A percentile compares a stretch with the other conserved stretches of the same genome.
These are phyloP conservation scores for Aspergillus novofumigatus DNA, from an alignment of 2,329 filamentous ascomycete species.

Conservation along the genomic window DNA sequence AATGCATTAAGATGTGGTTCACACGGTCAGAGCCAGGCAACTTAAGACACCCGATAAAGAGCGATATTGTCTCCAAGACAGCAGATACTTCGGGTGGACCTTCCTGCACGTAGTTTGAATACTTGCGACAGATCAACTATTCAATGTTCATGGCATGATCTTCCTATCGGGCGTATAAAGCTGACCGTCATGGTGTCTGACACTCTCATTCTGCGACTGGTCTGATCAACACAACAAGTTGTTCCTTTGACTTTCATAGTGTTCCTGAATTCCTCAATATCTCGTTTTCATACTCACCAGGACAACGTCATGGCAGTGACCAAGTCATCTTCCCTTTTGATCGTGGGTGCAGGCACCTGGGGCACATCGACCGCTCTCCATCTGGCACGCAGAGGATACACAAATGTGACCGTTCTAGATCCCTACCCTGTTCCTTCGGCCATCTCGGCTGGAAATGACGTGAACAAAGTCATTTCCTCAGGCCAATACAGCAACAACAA, in stretches of 20 bases:
- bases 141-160: background rate
- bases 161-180: background rate
- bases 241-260: background rate
- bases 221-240: background rate
- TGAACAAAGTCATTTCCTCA: constrained; percentile 45
- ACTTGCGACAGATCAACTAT: background rate
- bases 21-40: background rate
- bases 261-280: background rate
- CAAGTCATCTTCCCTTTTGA: constrained; percentile 30
- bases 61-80: background rate
- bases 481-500: constrained; percentile 31
- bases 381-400: constrained; percentile 42
- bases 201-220: background rate
- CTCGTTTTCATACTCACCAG: background rate
- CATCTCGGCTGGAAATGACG: constrained; percentile 45
- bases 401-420: constrained; percentile 47
- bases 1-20: background rate
- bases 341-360: constrained; percentile 48
- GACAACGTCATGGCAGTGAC: constrained; percentile 8
- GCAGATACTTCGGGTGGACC: constrained; percentile 5
- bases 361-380: constrained; percentile 48
- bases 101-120: background rate
- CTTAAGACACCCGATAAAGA: background rate
- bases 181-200: background rate
- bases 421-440: constrained; percentile 45